Evolutionary conservation across 495 filamentous ascomycete species (phyloP).

Genomic region (Tetracladium setigerum): DNA sequence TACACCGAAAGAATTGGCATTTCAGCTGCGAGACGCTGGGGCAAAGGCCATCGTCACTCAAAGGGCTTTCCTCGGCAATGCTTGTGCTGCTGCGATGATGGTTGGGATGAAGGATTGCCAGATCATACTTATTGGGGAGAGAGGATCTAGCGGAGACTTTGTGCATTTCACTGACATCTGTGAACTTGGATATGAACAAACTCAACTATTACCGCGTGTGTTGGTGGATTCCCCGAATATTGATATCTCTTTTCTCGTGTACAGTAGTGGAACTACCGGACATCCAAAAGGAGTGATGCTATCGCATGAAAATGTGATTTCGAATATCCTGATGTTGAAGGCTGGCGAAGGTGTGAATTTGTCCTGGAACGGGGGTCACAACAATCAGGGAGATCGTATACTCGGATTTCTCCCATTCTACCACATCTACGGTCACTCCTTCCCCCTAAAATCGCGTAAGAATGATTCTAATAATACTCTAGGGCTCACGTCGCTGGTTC

Average conservation of each 20-base stretch:
- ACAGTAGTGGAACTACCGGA: constrained; percentile 78
- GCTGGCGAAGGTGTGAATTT: constrained; percentile 50
- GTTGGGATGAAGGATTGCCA: too few species aligned
- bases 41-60: constrained; percentile 34
- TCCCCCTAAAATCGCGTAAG: too few species aligned
- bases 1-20: neutral
- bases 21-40: constrained; percentile 57
- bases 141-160: too few species aligned
- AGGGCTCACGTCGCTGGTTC: constrained; percentile 43
- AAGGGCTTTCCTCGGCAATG: constrained; percentile 35
- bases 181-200: constrained; percentile 24
- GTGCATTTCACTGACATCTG: constrained; percentile 70
- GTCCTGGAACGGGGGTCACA: constrained; percentile 43
- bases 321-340: constrained; percentile 49
- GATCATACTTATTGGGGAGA: too few species aligned
- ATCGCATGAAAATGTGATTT: constrained; percentile 68
- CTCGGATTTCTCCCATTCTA: constrained; percentile 79
- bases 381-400: constrained; percentile 66
- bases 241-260: constrained; percentile 40
- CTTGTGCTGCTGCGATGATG: constrained; percentile 30
- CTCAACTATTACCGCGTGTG: neutral
- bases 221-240: constrained; percentile 22
- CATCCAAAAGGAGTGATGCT: constrained; percentile 91
- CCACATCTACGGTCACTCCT: constrained; percentile 80
- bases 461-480: neutral